Base-by-base conservation (phyloP, 345 rosid genomes). In the Salix viminalis region DNA sequence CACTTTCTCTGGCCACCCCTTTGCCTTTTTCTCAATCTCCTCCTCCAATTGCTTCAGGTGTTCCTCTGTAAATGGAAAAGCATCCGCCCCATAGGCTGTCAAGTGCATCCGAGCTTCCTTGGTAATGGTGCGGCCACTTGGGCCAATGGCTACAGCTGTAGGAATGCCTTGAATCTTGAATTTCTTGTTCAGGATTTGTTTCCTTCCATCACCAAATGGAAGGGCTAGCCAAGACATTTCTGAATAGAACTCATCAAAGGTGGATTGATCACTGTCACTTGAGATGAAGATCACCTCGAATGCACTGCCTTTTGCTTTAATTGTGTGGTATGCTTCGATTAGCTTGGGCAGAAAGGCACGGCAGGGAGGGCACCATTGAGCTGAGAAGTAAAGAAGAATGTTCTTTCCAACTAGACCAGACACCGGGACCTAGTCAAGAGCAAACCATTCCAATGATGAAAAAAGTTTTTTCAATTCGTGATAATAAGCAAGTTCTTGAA, bases 211-310 rank as follows among this genome's bases (percentile, higher is more conserved):
- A 54, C 89, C 88, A 58, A 83, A 92, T 2, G 97, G 94, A 75
- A 90, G 94, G 18, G 96, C 90, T 77, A 91, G 70, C 84, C 96
- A 91, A 0, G 96, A 93, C 89, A 93, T 89, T 67, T 80, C 81
- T n/a, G 90, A 75, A 76, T 83, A 86, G 77, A 75, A 89, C 19
- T 85, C 88, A 14, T 85, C 79, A 18, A 87, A 92, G 32, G 91
- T 84, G 61, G 85, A 68, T 71, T 85, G 88, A 72, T 91, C 89
- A 0, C 23, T 44, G 79, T 93, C 93, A 42, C 93, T 85, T 54
- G 96, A 93, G 76, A 89, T 83, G 77, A 80, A 71, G 26, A 94
- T 81, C 19, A 89, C 79, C 77, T 94, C 93, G 58, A 83, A 91
- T 21, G 86, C 82, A 58, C 77, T 83, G 28, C 81, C 87, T 65